Evolutionary conservation across 2,329 filamentous ascomycete species (phyloP).

Genomic region (Ceratocystis diversiconidia): DNA sequence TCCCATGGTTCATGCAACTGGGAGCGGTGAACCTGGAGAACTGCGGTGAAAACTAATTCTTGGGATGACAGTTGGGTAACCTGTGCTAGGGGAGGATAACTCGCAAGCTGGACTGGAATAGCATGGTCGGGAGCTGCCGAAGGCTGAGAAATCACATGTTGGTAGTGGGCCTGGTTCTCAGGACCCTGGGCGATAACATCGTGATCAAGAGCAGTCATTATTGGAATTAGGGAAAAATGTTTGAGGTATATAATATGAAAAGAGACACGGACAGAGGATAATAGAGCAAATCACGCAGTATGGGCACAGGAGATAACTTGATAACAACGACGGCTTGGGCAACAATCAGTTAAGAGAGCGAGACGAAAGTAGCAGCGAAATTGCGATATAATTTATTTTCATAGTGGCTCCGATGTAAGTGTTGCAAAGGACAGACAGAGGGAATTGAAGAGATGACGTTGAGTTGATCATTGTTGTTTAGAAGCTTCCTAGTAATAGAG

Average conservation of each 20-base stretch:
- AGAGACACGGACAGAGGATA: background rate
- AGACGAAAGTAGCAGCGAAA: background rate
- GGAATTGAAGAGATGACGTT: background rate
- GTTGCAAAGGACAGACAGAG: too few relatives aligned
- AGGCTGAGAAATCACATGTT: constrained; percentile 9
- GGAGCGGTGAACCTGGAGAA: constrained; percentile 50
- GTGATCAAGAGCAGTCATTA: constrained; percentile 3
- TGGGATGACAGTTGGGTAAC: constrained; percentile 44
- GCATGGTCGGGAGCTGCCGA: constrained; percentile 1
- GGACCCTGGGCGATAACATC: constrained; percentile 13
- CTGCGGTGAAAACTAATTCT: constrained; percentile 47
- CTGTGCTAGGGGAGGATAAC: constrained; percentile 61
- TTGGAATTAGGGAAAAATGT: background rate
- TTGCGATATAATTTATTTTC: background rate
- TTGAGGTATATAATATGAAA: background rate
- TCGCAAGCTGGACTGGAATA: constrained; percentile 20
- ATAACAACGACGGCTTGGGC: background rate
- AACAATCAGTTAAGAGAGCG: background rate
- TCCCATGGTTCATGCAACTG: constrained; percentile 50
- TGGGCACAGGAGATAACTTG: background rate
- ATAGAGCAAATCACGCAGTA: constrained; percentile 4
- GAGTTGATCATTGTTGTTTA: background rate
- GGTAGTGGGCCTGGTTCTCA: constrained; percentile 10
- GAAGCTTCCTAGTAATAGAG: background rate
- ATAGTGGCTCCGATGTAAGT: background rate